Base-by-base conservation (phyloP, 2,329 filamentous ascomycete genomes). In the Fusarium verrucosum region DNA sequence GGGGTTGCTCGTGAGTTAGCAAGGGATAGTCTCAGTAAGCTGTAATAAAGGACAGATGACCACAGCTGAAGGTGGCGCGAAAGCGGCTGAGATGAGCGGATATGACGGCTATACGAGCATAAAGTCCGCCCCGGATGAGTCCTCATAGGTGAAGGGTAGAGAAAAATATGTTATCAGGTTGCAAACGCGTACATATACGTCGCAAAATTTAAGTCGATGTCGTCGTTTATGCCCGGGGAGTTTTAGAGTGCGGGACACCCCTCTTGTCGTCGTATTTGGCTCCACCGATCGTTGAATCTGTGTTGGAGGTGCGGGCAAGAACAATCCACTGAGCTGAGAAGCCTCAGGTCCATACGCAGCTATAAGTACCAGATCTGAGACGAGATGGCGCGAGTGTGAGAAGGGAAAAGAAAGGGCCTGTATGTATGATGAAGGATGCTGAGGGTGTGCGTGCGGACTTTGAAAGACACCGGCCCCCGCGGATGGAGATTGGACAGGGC, bases 61-160 rank as follows among this genome's bases (percentile, higher is more conserved):
- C 58, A 55, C 33, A 57, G 50, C 42, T 47, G 59, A 37, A 54
- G 50, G 36, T 43, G 55, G 54, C 62, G 54, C 43, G 38, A 43
- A 36, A 50, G 35, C 19, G 49, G 49, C 28, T 50, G 51, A 37
- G 43, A 38, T 17, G 53, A 58, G 32, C 33, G 49, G 35, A 40
- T 42, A 51, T 46, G 45, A 41, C 47, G 44, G 30, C 50, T 64
- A 61, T 50, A 41, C 61, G 57, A 47, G 46, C 52, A 66, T 49
- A 61, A 10, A 23, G 54, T 45, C 40, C 56, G 62, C 49, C 52
- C 52, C 47, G 69, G 42, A 58, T 66, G 70, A 25, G 54, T 37
- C 47, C 64, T 71, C 70, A 72, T 72, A 69, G 45, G 58, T 69
- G 41, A 67, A 53, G 28, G 41, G 32, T 37, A 45, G 52, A 50